A percentile compares a stretch with the other conserved stretches of the same genome.
Evolutionary conservation across 768 basidiomycete genomes (phyloP).

Genomic region (Paxillus involutus): DNA sequence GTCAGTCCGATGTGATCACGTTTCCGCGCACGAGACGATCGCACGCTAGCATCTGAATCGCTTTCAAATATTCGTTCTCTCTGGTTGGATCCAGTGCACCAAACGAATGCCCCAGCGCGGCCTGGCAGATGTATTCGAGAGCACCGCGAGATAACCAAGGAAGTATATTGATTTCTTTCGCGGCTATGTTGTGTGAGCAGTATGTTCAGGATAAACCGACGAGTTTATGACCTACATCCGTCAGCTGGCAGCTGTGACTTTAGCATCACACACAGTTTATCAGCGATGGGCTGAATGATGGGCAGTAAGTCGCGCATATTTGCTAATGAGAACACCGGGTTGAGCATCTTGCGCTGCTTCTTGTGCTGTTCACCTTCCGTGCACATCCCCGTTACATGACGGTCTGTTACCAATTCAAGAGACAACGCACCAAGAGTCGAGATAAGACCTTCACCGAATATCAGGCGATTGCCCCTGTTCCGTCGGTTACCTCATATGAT

Average conservation of each 20-base stretch:
- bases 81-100: slow-evolving; percentile 25
- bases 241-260: slow-evolving; percentile 20
- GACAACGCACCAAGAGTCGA: slow-evolving; percentile 34
- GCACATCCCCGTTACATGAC: background rate
- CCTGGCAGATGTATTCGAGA: slow-evolving; percentile 37
- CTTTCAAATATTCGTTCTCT: slow-evolving; percentile 27
- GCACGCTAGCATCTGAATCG: slow-evolving; percentile 32
- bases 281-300: slow-evolving; percentile 34
- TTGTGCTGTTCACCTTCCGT: slow-evolving; percentile 28
- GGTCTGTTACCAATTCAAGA: background rate
- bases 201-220: background rate
- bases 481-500: background rate
- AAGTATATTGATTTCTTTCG: slow-evolving; percentile 32
- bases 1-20: background rate
- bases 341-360: slow-evolving; percentile 34
- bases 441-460: slow-evolving; percentile 39
- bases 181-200: slow-evolving; percentile 13
- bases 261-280: slow-evolving; percentile 22
- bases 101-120: slow-evolving; percentile 34
- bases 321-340: slow-evolving; percentile 31
- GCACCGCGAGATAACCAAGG: slow-evolving; percentile 34
- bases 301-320: slow-evolving; percentile 32
- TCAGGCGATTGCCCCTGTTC: slow-evolving; percentile 26
- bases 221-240: slow-evolving; percentile 16
- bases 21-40: background rate